Percentiles rank a stretch among this genome's conserved stretches.
phyloP scores from a whole-genome alignment of 371 early-diverging fungal genomes.

The Chytridium lagenaria region DNA sequence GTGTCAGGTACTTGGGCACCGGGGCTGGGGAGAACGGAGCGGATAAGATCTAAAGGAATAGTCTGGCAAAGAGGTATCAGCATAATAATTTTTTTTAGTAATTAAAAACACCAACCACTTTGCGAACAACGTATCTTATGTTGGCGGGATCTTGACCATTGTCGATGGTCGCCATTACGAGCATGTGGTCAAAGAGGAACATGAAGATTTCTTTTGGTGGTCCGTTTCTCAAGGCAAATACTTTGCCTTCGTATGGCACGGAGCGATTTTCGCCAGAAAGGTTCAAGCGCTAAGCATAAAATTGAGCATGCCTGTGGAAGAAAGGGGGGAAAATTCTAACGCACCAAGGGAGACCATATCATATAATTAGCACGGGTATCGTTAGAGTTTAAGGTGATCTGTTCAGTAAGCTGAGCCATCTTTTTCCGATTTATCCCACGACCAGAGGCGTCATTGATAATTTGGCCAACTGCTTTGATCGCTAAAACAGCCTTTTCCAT shows the following conservation, averaged over 20 bases:
- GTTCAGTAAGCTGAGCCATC: background rate
- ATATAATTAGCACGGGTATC: background rate
- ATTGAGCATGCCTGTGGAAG: too few relatives aligned
- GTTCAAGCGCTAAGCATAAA: background rate
- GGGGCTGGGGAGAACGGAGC: too few relatives aligned
- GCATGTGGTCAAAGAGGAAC: constrained; percentile 14
- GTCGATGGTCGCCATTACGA: constrained; percentile 1
- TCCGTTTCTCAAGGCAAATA: background rate
- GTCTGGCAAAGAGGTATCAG: background rate
- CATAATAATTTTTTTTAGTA: too few relatives aligned
- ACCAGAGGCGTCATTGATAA: constrained; percentile 22
- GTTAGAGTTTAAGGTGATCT: background rate
- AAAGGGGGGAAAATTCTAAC: background rate
- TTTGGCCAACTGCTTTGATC: background rate
- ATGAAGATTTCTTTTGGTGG: background rate
- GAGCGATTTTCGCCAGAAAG: background rate
- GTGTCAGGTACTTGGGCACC: too few relatives aligned
- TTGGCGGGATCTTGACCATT: background rate
- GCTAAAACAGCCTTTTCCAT: constrained; percentile 15
- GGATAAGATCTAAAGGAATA: constrained; percentile 12
- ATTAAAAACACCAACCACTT: background rate
- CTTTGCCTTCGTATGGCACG: background rate
- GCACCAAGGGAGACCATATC: background rate
- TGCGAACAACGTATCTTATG: background rate
- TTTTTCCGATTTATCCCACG: background rate